Evolutionary conservation across 2,329 filamentous ascomycete species (phyloP), one percentile per base, ranked within the genome.

Genomic region (Rhexocercosporidium sp.): DNA sequence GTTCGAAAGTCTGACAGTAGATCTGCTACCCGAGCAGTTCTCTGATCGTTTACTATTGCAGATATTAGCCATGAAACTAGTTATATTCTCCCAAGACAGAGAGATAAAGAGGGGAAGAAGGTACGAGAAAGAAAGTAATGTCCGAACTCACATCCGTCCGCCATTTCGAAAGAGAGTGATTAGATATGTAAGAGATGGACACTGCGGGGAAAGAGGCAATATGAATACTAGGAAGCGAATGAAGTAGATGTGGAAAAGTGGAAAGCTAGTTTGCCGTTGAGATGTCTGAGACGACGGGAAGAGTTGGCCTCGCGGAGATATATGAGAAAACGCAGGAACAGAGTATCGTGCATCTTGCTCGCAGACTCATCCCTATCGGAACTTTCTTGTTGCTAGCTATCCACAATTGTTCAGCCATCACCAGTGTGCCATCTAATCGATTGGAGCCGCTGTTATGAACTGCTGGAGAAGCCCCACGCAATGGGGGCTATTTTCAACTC

Each of bases 1-100:
- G 80, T 85, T 69, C 83, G 84, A 77, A 90, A 90, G 76, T 90
- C 88, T 69, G 82, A 80, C 47, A 90, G 83, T 59, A 90, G 78
- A 72, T 90, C 84, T 77, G 86, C 87, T 74, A 90, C 88, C 71
- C 88, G 85, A 64, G 80, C 81, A 72, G 82, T 84, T 71, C 88
- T 84, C 76, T 81, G 86, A 54, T 86, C 82, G 79, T 90, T 90
- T 67, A 88, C 88, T 90, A 72, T 66, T 25, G n/a, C 8, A 51
- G 47, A 22, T 47, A 54, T 73, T 65, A 73, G 68, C 60, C 27
- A 49, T 51, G 31, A 53, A 61, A 46, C 37, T 37, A 60, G 34
- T 51, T 37, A 18, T 54, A 47, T 56, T 51, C 47, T 54, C 20
- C 49, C 54, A 41, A 44, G 46, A 69, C 51, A 44, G 27, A 62